Base-by-base conservation (phyloP, 1,139 yeast genomes). In the Suhomyces choctaworum region DNA sequence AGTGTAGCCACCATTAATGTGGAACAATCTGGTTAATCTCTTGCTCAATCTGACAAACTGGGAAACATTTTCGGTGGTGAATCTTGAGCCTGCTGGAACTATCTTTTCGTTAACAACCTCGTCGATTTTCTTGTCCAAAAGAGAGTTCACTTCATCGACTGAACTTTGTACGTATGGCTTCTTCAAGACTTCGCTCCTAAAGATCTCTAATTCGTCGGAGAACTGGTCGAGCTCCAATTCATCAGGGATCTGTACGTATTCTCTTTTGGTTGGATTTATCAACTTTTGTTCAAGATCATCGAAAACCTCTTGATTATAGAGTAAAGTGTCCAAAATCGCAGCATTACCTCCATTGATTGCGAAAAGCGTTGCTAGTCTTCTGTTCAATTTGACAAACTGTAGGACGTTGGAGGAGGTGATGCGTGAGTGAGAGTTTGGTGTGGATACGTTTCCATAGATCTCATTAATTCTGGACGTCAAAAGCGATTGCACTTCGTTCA, bases 161-260 rank as follows among this genome's bases (percentile, higher is more conserved):
- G 40, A 36, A 5, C 27, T 33, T 4, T 36, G 38, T 9, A 38
- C 31, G 24, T 42, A 41, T 4, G 40, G 28, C 17, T 34, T 39
- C 26, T 20, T 30, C 20, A 54, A 35, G 5, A 43, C 47, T 10
- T 41, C 39, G 2, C 38, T 21, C 20, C 35, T 41, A 24, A 51
- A 41, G 7, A 44, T 29, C 14, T 33, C 27, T 32, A 51, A 46
- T 31, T 53, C 51, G 2, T 35, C 31, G 3, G 43, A 38, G 28
- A 48, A 54, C 6, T 41, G 45, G 30, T 56, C 54, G 22, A 57
- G 31, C 19, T 45, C 47, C 14, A 57, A 41, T 5, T 56, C 50
- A 15, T 54, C 62, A 0, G 63, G 61, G 22, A 56, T 50, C 29
- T 55, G 61, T 4, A 42, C 37, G 27, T 54, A 55, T 5, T 28